Conservation (phyloP, 192 early-diverging fungal genomes). For the Thoreauomyces humboldtii region DNA sequence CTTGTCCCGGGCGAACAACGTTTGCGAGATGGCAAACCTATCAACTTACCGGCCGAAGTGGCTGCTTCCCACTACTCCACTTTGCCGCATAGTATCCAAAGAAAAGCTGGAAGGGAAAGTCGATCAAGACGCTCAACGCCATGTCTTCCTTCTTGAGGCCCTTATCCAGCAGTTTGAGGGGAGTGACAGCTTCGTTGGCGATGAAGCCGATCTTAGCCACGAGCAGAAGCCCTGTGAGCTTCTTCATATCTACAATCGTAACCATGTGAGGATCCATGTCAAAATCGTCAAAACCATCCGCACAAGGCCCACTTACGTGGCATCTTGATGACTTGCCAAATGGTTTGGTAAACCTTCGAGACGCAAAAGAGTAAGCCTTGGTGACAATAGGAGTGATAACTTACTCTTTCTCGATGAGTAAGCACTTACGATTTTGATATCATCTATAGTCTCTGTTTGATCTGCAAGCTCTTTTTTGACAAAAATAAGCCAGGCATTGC, state of each 20-base stretch:
- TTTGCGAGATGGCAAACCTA: too few relatives aligned
- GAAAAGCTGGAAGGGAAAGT: conserved; percentile 94
- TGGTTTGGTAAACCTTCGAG: conserved; percentile 73
- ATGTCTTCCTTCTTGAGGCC: conserved; percentile 94
- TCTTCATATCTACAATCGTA: conserved; percentile 81
- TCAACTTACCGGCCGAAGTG: conserved; percentile 70
- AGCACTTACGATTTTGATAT: conserved; percentile 20
- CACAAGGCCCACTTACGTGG: conserved; percentile 59
- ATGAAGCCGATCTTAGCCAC: conserved; percentile 93
- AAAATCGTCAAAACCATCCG: too few relatives aligned
- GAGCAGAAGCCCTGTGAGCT: conserved; percentile 76
- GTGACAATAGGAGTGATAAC: too few relatives aligned
- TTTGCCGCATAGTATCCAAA: conserved; percentile 97
- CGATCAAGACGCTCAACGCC: conserved; percentile 84
- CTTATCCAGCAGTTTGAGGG: conserved; percentile 90
- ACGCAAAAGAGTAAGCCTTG: conserved; percentile 30
- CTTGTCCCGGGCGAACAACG: too few relatives aligned
- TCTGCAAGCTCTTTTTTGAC: conserved; percentile 65
- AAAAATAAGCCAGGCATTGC: conserved; percentile 79
- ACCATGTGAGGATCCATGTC: too few relatives aligned
- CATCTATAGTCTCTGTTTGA: conserved; percentile 21
- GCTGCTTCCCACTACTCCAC: conserved; percentile 85
- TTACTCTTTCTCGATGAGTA: too few relatives aligned
- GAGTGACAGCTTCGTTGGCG: conserved; percentile 91
- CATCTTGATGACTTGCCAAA: conserved; percentile 81